Evolutionary conservation across 2,329 filamentous ascomycete genomes (phyloP).

Genomic region (Monosporascus sp.): DNA sequence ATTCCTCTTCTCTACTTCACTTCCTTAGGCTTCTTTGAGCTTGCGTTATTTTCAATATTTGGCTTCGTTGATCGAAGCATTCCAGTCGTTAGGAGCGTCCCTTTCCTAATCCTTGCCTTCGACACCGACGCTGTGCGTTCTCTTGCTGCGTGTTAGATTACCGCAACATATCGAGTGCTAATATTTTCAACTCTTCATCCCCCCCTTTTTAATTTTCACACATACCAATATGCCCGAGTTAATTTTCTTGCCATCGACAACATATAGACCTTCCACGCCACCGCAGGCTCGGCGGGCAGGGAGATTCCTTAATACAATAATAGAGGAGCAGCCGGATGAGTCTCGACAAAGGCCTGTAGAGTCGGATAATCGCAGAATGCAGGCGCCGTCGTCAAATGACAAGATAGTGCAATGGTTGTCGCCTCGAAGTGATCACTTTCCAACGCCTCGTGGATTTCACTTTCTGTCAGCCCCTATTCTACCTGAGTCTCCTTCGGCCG

Average conservation of each 20-base stretch:
- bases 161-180: slow-evolving; percentile 11
- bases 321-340: slow-evolving; percentile 49
- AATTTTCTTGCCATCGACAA: slow-evolving; percentile 32
- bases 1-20: slow-evolving; percentile 16
- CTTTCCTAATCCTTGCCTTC: slow-evolving; percentile 24
- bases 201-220: slow-evolving; percentile 18
- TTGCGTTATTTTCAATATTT: slow-evolving; percentile 27
- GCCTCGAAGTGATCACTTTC: slow-evolving; percentile 60
- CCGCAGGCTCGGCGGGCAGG: slow-evolving; percentile 51
- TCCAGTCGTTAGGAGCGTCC: slow-evolving; percentile 32
- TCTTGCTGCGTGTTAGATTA: slow-evolving; percentile 17
- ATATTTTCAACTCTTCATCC: slow-evolving; percentile 16
- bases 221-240: slow-evolving; percentile 42
- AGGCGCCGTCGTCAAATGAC: slow-evolving; percentile 33
- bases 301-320: slow-evolving; percentile 59
- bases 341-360: slow-evolving; percentile 21
- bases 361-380: slow-evolving; percentile 18
- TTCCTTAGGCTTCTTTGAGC: slow-evolving; percentile 26
- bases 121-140: slow-evolving; percentile 25
- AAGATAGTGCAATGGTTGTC: slow-evolving; percentile 55
- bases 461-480: slow-evolving; percentile 59
- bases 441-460: slow-evolving; percentile 63
- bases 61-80: slow-evolving; percentile 42
- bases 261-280: slow-evolving; percentile 43
- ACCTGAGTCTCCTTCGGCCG: slow-evolving; percentile 54